Base-by-base conservation (phyloP, 257 asterid species). In the Lithospermum erythrorhizon region DNA sequence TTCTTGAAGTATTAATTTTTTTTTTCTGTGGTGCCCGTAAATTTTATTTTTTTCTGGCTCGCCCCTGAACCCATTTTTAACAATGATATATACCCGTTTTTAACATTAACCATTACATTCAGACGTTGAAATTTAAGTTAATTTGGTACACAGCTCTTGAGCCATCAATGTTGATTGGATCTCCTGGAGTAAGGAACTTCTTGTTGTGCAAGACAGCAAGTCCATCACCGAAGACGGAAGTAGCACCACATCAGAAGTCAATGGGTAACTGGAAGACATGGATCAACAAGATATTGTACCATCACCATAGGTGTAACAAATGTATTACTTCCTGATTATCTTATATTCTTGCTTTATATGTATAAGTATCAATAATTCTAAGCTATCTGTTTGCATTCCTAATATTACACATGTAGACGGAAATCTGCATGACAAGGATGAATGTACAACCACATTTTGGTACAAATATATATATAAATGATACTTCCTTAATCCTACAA, bases 141-240 rank as follows among this genome's bases (percentile, higher is more conserved):
- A 14, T 13, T 41, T 41, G 49, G 4, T 5, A 5, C 49, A 14
- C 83, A 84, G 89, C 84, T 53, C 72, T 84, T 5, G 63, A 48
- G 49, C 68, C 83, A 22, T 65, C 59, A 14, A 86, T 76, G 61
- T 59, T 53, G 6, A 80, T 84, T 24, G 87, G 87, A 56, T 71
- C 70, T 8, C 17, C 61, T 29, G 85, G 79, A 53, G 73, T 24
- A 63, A 82, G 90, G 74, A 84, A 70, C 61, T 87, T 84, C 64
- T 68, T 80, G 11, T 81, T 84, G 0, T 73, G 84, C 77, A 80
- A 82, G 83, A 80, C 66, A 59, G 73, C 69, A 53, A 65, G 48
- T 16, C 58, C 41, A 21, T 70, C 69, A 23, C 32, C 23, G 49
- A 63, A 65, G 78, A 64, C 64, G 3, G 80, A 80, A 24, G 37